Evolutionary conservation across 768 basidiomycete genomes (phyloP).

Genomic region (Boletus rufocinnamomeus): DNA sequence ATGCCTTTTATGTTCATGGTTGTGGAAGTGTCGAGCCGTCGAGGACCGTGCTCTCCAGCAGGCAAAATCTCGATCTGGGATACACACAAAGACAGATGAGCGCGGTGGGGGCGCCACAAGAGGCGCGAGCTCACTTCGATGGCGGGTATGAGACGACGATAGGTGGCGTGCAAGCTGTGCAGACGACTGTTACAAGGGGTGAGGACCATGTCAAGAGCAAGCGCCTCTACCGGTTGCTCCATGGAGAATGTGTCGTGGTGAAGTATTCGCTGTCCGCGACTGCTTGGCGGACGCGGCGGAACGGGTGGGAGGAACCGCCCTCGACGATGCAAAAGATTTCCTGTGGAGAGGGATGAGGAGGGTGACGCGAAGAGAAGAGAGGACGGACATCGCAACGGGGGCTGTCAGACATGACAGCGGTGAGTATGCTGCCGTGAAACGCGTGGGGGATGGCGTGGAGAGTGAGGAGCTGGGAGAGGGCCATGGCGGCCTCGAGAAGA

Average conservation of each 20-base stretch:
- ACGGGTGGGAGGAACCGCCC: slow-evolving; percentile 70
- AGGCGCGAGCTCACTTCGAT: slow-evolving; percentile 56
- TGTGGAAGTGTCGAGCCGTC: slow-evolving; percentile 65
- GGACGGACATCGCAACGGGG: slow-evolving; percentile 63
- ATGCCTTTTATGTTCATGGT: slow-evolving; percentile 68
- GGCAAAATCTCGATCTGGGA: slow-evolving; percentile 78
- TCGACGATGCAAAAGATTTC: slow-evolving; percentile 87
- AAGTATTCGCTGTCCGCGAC: slow-evolving; percentile 64
- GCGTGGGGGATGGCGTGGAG: slow-evolving; percentile 69
- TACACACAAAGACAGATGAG: slow-evolving; percentile 8
- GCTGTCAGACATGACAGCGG: slow-evolving; percentile 66
- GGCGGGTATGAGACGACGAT: slow-evolving; percentile 72
- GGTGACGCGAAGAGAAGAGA: neutral
- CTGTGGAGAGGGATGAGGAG: slow-evolving; percentile 41
- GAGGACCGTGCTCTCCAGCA: slow-evolving; percentile 80
- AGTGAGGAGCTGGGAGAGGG: slow-evolving; percentile 67
- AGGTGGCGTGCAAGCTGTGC: slow-evolving; percentile 69
- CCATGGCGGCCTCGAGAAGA: slow-evolving; percentile 74
- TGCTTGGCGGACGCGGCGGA: slow-evolving; percentile 79
- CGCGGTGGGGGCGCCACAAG: slow-evolving; percentile 4
- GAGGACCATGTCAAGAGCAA: slow-evolving; percentile 1
- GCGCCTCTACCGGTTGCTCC: slow-evolving; percentile 72
- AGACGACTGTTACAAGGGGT: slow-evolving; percentile 13
- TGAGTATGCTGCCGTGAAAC: slow-evolving; percentile 75
- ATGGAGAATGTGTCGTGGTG: slow-evolving; percentile 72